Percentiles rank a stretch among this genome's conserved stretches.
phyloP scores from a whole-genome alignment of 345 rosid genomes.

The Eucalyptus marginata region DNA sequence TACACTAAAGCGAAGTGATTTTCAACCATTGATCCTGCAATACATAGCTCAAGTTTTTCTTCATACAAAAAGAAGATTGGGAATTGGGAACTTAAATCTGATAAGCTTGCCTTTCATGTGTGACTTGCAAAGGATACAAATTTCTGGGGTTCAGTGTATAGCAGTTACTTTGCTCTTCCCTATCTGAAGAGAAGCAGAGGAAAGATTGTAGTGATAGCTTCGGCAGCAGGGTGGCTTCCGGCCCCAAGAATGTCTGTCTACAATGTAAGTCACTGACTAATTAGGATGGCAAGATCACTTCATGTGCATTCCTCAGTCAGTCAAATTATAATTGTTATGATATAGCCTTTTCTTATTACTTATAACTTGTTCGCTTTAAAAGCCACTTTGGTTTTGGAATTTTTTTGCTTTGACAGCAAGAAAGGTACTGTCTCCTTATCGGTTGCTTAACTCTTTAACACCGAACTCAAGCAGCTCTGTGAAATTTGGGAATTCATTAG shows the following conservation, averaged over 20 bases:
- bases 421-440: neutral
- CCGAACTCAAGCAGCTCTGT: neutral
- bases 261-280: slow-evolving; percentile 14
- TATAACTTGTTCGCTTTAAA: neutral
- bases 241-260: slow-evolving; percentile 41
- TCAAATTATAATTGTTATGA: neutral
- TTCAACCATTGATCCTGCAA: neutral
- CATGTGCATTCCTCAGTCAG: neutral
- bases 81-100: neutral
- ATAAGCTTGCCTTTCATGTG: neutral
- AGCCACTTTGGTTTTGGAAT: neutral
- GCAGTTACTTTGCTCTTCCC: slow-evolving; percentile 40
- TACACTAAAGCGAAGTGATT: neutral
- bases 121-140: slow-evolving; percentile 25
- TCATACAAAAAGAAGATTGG: neutral
- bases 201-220: slow-evolving; percentile 42
- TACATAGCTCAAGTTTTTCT: neutral
- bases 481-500: neutral
- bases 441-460: neutral
- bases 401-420: neutral
- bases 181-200: slow-evolving; percentile 41
- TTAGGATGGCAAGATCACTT: neutral
- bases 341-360: neutral
- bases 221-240: slow-evolving; percentile 28
- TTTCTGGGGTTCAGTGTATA: slow-evolving; percentile 61